Conservation (phyloP, 495 filamentous ascomycete species). For the Pyrenula aspistea region DNA sequence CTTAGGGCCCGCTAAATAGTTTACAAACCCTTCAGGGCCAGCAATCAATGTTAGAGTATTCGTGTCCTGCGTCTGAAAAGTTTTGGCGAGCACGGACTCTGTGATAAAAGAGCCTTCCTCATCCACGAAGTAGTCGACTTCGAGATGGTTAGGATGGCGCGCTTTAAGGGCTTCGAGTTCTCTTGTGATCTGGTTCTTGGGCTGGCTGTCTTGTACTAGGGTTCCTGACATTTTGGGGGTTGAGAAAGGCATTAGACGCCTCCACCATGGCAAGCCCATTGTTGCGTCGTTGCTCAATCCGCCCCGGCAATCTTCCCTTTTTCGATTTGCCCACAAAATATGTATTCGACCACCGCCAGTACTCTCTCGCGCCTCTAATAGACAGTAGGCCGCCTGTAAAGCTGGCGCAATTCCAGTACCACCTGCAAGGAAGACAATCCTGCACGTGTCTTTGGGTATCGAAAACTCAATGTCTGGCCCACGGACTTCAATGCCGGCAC, state of each 20-base stretch:
- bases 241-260: background rate
- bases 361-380: slow-evolving; percentile 27
- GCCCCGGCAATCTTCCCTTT: slow-evolving; percentile 45
- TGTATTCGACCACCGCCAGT: slow-evolving; percentile 29
- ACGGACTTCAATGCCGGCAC: slow-evolving; percentile 56
- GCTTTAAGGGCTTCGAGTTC: slow-evolving; percentile 49
- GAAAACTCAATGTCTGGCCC: slow-evolving; percentile 64
- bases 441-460: slow-evolving; percentile 37
- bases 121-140: slow-evolving; percentile 65
- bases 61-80: slow-evolving; percentile 11
- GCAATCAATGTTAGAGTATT: slow-evolving; percentile 46
- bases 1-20: slow-evolving; percentile 65
- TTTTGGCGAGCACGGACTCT: slow-evolving; percentile 27
- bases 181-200: slow-evolving; percentile 32
- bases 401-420: slow-evolving; percentile 92
- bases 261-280: slow-evolving; percentile 2
- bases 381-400: slow-evolving; percentile 57
- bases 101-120: slow-evolving; percentile 57
- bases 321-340: slow-evolving; percentile 59
- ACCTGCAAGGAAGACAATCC: slow-evolving; percentile 76
- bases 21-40: slow-evolving; percentile 83
- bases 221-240: background rate
- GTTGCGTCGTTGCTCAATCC: slow-evolving; percentile 12
- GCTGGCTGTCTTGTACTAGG: background rate
- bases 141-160: slow-evolving; percentile 40